Conservation (phyloP, 805 yeast genomes). For the Pichia membranifaciens region DNA sequence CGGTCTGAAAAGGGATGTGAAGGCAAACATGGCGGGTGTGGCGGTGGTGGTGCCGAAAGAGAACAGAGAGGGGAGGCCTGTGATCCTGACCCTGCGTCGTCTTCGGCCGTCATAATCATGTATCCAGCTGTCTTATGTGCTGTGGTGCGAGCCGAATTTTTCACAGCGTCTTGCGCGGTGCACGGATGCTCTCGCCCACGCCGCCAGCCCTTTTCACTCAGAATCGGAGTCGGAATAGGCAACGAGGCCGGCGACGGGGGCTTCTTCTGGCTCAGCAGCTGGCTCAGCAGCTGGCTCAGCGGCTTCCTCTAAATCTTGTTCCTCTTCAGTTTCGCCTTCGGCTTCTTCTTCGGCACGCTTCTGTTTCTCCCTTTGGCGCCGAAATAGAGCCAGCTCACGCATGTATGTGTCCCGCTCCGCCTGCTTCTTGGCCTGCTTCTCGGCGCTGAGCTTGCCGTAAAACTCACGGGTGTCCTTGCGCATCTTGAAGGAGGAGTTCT, state of each 20-base stretch:
- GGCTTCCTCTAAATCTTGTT: no score
- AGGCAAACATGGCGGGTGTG: slow-evolving; percentile 5
- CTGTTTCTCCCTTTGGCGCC: not conserved
- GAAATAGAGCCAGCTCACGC: slow-evolving; percentile 1
- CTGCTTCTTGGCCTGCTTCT: slow-evolving; percentile 19
- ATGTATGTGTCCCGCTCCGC: not conserved
- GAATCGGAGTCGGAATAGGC: slow-evolving; percentile 3
- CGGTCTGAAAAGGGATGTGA: slow-evolving; percentile 16
- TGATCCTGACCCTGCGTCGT: no score
- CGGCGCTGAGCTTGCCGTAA: slow-evolving; percentile 28
- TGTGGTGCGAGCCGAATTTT: not conserved
- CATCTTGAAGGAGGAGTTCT: slow-evolving; percentile 38
- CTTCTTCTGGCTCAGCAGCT: no score
- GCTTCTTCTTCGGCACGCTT: not conserved
- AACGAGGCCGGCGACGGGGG: not conserved
- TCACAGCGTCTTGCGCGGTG: not conserved
- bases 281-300: no score
- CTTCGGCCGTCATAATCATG: no score
- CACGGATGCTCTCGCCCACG: no score
- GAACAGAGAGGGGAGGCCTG: no score
- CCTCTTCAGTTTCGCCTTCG: no score
- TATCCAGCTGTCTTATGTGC: not conserved
- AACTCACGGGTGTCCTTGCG: slow-evolving; percentile 33
- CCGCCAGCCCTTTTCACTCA: not conserved
- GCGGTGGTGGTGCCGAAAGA: no score